Conservation (phyloP, 768 basidiomycete genomes). For the Lactarius indigo region DNA sequence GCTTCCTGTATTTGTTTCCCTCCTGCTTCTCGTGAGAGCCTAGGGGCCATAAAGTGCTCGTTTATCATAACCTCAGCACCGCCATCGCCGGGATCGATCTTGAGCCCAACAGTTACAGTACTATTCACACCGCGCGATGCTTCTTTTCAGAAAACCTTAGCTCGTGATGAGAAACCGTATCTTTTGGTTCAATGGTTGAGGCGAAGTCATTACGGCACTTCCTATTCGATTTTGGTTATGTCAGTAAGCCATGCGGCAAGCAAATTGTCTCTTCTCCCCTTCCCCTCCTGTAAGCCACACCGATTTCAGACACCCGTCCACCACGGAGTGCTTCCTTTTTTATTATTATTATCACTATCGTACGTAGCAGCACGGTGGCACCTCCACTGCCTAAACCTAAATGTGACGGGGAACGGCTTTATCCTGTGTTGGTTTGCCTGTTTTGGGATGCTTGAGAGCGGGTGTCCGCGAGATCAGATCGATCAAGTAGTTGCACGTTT, state of each 20-base stretch:
- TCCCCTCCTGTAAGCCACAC: neutral
- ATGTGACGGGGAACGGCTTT: neutral
- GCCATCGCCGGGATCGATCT: conserved; percentile 21
- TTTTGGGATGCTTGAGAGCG: neutral
- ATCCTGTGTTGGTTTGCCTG: neutral
- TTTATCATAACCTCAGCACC: conserved; percentile 15
- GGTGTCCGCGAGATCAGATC: neutral
- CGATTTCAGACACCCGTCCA: neutral
- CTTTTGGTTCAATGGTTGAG: neutral
- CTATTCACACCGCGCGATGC: neutral
- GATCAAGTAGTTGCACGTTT: neutral
- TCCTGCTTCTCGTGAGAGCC: neutral
- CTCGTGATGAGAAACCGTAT: neutral
- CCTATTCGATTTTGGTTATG: neutral
- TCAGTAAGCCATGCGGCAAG: neutral
- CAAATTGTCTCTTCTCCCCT: neutral
- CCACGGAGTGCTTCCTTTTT: neutral
- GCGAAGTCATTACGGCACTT: neutral
- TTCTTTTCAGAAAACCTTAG: conserved; percentile 1
- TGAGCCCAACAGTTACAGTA: neutral
- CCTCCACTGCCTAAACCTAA: neutral
- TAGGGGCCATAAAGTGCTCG: neutral
- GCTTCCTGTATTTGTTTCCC: neutral
- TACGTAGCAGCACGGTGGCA: neutral
- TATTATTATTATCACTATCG: neutral